A percentile compares a stretch with the other conserved stretches of the same genome.
phyloP scores from a whole-genome alignment of 2,329 filamentous ascomycete species.

The Fusarium paranaense region DNA sequence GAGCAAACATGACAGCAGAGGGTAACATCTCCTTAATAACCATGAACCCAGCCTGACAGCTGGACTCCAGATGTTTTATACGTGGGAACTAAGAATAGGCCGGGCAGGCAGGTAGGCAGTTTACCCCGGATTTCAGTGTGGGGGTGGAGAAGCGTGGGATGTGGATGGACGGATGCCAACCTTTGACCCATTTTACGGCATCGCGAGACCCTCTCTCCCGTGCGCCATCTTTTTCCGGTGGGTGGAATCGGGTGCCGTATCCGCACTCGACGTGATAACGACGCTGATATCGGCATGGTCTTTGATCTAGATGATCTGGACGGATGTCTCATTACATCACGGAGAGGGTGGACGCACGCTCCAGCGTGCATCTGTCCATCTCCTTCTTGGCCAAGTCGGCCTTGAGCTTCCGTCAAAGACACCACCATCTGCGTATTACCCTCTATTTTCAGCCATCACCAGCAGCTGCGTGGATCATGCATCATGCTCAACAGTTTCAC shows the following conservation, averaged over 20 bases:
- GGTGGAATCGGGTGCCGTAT: conserved; percentile 28
- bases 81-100: conserved; percentile 30
- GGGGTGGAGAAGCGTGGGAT: conserved; percentile 42
- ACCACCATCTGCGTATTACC: background rate
- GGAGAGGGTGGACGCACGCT: conserved; percentile 13
- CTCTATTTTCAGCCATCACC: conserved; percentile 15
- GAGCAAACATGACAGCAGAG: conserved; percentile 8
- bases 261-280: conserved; percentile 15
- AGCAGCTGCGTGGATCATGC: background rate
- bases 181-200: conserved; percentile 31
- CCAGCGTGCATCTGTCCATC: background rate
- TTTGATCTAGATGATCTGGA: conserved; percentile 19
- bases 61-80: conserved; percentile 18
- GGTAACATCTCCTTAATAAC: conserved; percentile 13
- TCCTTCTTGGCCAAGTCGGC: background rate
- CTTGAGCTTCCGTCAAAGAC: background rate
- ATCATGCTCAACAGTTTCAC: conserved; percentile 11
- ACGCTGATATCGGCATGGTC: conserved; percentile 5
- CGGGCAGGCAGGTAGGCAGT: conserved; percentile 2
- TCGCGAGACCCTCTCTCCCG: conserved; percentile 25
- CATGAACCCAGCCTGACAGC: conserved; percentile 24
- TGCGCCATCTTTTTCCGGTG: conserved; percentile 26
- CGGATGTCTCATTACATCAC: conserved; percentile 16
- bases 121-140: conserved; percentile 40
- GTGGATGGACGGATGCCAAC: conserved; percentile 12